phyloP scores from a whole-genome alignment of 148 eudicot species.

The Rhododendron henanense region DNA sequence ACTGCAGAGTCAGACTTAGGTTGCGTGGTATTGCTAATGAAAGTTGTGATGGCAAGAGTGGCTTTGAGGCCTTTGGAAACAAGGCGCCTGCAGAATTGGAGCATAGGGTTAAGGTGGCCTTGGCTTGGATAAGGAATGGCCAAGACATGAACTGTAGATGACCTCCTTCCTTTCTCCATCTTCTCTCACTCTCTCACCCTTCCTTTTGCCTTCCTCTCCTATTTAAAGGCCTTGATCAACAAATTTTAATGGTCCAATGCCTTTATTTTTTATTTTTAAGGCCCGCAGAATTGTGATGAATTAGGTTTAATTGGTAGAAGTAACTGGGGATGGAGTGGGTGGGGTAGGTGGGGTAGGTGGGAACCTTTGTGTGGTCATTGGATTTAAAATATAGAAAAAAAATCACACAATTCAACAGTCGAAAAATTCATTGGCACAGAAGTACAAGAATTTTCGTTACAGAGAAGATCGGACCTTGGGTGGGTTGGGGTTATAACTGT shows the following conservation, averaged over 20 bases:
- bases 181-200: background rate
- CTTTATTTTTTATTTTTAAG: no score
- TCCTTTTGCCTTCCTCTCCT: background rate
- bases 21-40: conserved; percentile 20
- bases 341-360: no score
- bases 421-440: no score
- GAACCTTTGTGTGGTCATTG: no score
- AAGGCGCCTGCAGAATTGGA: conserved; percentile 44
- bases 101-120: conserved; percentile 56
- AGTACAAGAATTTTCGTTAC: no score
- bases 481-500: no score
- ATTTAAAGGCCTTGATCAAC: background rate
- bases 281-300: no score
- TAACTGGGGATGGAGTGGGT: background rate
- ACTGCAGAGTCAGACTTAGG: conserved; percentile 21
- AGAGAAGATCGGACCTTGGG: no score
- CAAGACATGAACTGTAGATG: conserved; percentile 26
- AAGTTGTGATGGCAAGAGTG: conserved; percentile 40
- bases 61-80: conserved; percentile 37
- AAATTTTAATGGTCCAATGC: no score
- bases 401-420: no score
- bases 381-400: no score
- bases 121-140: conserved; percentile 45
- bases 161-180: conserved; percentile 4
- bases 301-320: background rate